Evolutionary conservation across 1,284 basidiomycete genomes (phyloP).

Genomic region (Cyathus pygmaeus): DNA sequence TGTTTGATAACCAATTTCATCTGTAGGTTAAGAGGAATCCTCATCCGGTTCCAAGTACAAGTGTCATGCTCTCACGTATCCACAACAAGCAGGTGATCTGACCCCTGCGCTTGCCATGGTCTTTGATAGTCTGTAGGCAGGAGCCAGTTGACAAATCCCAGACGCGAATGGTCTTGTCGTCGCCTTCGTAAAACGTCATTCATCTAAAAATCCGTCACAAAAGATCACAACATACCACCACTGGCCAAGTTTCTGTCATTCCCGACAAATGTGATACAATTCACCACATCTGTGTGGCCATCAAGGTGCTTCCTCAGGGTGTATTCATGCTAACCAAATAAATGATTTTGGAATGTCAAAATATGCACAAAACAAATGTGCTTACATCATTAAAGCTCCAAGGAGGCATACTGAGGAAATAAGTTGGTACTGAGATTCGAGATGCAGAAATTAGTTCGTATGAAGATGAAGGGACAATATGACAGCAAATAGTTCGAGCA

Average conservation of each 20-base stretch:
- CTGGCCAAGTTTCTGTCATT: not conserved
- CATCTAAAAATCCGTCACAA: not conserved
- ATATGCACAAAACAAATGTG: no score
- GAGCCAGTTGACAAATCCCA: slow-evolving; percentile 4
- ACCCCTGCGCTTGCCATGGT: slow-evolving; percentile 6
- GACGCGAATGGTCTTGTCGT: slow-evolving; percentile 5
- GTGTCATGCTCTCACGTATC: not conserved
- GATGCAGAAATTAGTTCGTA: no score
- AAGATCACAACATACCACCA: not conserved
- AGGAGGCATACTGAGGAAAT: no score
- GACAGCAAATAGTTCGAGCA: no score
- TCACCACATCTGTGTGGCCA: not conserved
- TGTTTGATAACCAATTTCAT: not conserved
- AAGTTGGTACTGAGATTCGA: no score
- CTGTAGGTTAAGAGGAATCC: not conserved
- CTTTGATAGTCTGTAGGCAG: slow-evolving; percentile 3
- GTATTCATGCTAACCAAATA: no score
- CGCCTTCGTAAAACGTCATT: not conserved
- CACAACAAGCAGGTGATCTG: slow-evolving; percentile 8
- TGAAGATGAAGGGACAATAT: no score
- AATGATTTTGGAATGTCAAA: no score
- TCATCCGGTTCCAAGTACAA: slow-evolving; percentile 1
- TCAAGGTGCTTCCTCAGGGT: not conserved
- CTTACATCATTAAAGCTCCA: no score
- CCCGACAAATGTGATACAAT: not conserved